Evolutionary conservation across 345 rosid genomes (phyloP).

Genomic region (Hevea brasiliensis): DNA sequence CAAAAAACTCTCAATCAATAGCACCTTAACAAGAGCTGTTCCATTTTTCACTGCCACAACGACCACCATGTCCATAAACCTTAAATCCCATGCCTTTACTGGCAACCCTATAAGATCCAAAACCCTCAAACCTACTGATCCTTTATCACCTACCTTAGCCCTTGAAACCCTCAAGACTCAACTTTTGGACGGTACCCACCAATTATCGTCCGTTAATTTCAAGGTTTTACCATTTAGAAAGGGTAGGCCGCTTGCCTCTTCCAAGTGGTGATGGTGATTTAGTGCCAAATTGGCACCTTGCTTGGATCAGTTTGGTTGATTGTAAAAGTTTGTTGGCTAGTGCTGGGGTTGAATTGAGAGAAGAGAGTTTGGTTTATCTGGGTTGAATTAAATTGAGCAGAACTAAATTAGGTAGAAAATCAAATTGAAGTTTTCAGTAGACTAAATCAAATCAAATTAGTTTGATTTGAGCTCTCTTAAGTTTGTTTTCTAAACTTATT

Average conservation of each 20-base stretch:
- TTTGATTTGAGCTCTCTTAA: too few relatives aligned
- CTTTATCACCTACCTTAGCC: slow-evolving; percentile 60
- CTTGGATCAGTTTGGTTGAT: slow-evolving; percentile 72
- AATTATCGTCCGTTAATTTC: slow-evolving; percentile 50
- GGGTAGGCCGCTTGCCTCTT: slow-evolving; percentile 76
- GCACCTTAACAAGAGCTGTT: slow-evolving; percentile 16
- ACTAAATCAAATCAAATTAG: too few relatives aligned
- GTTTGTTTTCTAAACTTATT: too few relatives aligned
- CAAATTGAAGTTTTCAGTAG: too few relatives aligned
- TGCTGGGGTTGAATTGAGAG: slow-evolving; percentile 52
- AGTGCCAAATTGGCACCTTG: slow-evolving; percentile 71
- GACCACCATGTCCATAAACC: slow-evolving; percentile 58
- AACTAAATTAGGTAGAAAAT: too few relatives aligned
- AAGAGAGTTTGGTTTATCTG: slow-evolving; percentile 66
- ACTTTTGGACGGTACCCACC: slow-evolving; percentile 42
- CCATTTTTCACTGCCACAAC: slow-evolving; percentile 23
- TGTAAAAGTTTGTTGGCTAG: slow-evolving; percentile 44
- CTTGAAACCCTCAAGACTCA: slow-evolving; percentile 62
- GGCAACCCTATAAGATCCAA: slow-evolving; percentile 62
- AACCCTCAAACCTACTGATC: slow-evolving; percentile 60
- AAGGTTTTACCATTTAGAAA: slow-evolving; percentile 77
- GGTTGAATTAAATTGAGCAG: too few relatives aligned
- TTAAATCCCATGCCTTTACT: slow-evolving; percentile 73
- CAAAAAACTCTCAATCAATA: slow-evolving; percentile 21
- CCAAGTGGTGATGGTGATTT: slow-evolving; percentile 36